A percentile compares a stretch with the other conserved stretches of the same genome.
These are phyloP conservation scores for Galium porrigens DNA, from an alignment of 305 asterid genomes.

Conservation along the genomic window DNA sequence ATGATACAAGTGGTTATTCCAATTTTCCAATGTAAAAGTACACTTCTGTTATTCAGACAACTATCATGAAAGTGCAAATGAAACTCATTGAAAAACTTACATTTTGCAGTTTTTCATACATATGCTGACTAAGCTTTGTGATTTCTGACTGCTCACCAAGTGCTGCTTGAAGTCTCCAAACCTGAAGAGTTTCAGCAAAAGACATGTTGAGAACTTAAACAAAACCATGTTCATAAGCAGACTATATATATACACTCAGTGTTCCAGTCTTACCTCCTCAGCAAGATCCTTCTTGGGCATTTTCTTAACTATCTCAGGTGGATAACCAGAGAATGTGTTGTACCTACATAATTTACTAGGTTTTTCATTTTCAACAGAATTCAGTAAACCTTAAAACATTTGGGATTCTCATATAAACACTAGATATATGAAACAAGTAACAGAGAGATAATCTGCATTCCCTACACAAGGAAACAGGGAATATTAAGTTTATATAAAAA, in stretches of 20 bases:
- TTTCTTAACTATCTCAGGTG: conserved; percentile 93
- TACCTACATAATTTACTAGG: conserved; percentile 35
- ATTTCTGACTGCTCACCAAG: conserved; percentile 95
- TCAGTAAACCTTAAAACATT: background rate
- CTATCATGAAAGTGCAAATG: background rate
- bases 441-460: background rate
- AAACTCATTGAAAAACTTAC: conserved; percentile 25
- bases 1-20: background rate
- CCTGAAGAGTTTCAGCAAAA: conserved; percentile 32
- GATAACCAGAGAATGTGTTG: conserved; percentile 80
- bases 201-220: background rate
- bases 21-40: background rate
- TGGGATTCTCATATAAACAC: background rate
- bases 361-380: background rate
- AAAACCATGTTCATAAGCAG: background rate
- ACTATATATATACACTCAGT: conserved; percentile 11
- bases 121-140: conserved; percentile 85
- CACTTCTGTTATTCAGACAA: background rate
- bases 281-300: conserved; percentile 99
- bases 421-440: background rate
- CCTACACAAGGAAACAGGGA: background rate
- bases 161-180: conserved; percentile 99
- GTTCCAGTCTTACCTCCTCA: conserved; percentile 53
- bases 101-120: conserved; percentile 84
- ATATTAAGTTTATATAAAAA: background rate